Evolutionary conservation across 192 early-diverging fungal genomes (phyloP), one percentile per base, ranked within the genome.

Genomic region (Martensiomyces pterosporus): DNA sequence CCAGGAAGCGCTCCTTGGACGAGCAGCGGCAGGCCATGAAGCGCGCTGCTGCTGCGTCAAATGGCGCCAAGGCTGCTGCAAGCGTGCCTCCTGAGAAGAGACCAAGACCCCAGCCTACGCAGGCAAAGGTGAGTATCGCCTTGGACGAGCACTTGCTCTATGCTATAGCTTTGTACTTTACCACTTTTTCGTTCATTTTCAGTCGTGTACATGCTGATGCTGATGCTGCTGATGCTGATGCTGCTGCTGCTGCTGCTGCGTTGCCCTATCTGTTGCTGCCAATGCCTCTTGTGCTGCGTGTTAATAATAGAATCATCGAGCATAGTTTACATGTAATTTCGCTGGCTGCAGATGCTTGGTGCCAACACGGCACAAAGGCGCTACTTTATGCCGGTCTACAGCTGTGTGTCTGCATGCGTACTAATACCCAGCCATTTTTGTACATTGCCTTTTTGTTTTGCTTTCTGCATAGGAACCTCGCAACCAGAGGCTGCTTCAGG

Each of bases 1-100:
- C 55, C 15, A 57, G 55, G 47, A 71, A 64, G 39, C 67, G 60
- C 12, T 60, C 60, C n/a, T 56, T 40, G 19, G 60, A 71, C 34
- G 36, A 57, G 47, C 47, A 32, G 19, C 51, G 64, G 47, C 32
- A 64, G 33, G 16, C 51, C 9, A 50, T 54, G 24, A 55, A 63
- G 33, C 60, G 56, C 24, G 55, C 51, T 3, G 52, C 52, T 25
- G 46, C 48, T 24, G 67, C 67, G n/a, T n/a, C n/a, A n/a, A n/a
- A n/a, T n/a, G n/a, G n/a, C n/a, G n/a, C n/a, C n/a, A n/a, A n/a
- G n/a, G n/a, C n/a, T n/a, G n/a, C n/a, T n/a, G n/a, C n/a, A n/a
- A n/a, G n/a, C n/a, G n/a, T n/a, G n/a, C n/a, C n/a, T n/a, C n/a
- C n/a, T n/a, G n/a, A n/a, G n/a, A n/a, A n/a, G 42, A 22, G n/a